A percentile compares a stretch with the other conserved stretches of the same genome.
Conservation (phyloP, 306 rosid genomes). For the Delonix regia region DNA sequence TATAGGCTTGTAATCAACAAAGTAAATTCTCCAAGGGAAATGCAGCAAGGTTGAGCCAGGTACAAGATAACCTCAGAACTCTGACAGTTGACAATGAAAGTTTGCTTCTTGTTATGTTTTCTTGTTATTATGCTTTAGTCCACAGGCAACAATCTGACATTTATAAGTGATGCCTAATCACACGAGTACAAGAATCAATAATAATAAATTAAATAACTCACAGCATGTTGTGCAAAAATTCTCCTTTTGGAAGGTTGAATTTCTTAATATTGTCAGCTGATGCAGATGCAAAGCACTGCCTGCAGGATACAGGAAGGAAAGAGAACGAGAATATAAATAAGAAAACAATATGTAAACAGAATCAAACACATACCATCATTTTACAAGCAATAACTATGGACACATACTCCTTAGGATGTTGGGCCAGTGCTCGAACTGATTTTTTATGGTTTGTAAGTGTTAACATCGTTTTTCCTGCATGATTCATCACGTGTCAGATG, state of each 20-base stretch:
- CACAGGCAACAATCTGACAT: slow-evolving; percentile 11
- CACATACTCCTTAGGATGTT: slow-evolving; percentile 95
- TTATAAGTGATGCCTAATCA: slow-evolving; percentile 20
- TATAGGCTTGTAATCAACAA: not conserved
- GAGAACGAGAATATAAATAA: slow-evolving; percentile 21
- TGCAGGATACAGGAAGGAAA: slow-evolving; percentile 39
- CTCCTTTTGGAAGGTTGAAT: slow-evolving; percentile 91
- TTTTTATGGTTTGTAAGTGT: slow-evolving; percentile 98
- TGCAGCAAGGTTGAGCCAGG: not conserved
- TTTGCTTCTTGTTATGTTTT: not conserved
- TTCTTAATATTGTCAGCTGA: slow-evolving; percentile 98
- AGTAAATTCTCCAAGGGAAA: not conserved
- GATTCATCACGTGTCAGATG: slow-evolving; percentile 25
- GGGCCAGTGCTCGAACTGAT: slow-evolving; percentile 95
- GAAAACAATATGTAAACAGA: slow-evolving; percentile 4
- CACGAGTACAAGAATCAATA: not conserved
- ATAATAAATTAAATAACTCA: slow-evolving; percentile 51
- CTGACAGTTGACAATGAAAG: slow-evolving; percentile 9
- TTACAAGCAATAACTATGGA: slow-evolving; percentile 10
- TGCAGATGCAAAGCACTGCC: slow-evolving; percentile 96
- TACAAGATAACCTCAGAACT: not conserved
- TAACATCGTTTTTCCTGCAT: slow-evolving; percentile 84
- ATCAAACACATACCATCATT: slow-evolving; percentile 32
- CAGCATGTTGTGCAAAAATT: slow-evolving; percentile 98
- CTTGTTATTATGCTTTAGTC: slow-evolving; percentile 1